Percentiles rank a stretch among this genome's conserved stretches.
phyloP scores from a whole-genome alignment of 2,329 filamentous ascomycete genomes.

The Penicillium paneum region DNA sequence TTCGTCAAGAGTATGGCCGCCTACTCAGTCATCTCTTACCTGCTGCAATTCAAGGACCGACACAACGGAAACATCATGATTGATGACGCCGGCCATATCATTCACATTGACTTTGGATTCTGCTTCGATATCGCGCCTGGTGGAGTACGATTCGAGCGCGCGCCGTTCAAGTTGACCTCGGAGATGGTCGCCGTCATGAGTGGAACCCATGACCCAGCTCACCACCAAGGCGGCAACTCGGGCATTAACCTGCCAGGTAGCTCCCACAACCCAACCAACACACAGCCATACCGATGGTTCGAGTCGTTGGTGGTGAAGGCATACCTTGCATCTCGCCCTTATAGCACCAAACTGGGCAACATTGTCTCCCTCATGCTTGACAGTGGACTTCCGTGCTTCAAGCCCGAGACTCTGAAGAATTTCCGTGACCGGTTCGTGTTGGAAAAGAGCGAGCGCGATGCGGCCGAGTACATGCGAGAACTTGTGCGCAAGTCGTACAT shows the following conservation, averaged over 20 bases:
- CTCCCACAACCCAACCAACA: constrained; percentile 55
- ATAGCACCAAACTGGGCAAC: constrained; percentile 83
- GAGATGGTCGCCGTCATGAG: constrained; percentile 99
- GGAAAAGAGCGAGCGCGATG: constrained; percentile 86
- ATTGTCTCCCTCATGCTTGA: constrained; percentile 95
- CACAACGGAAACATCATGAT: constrained; percentile 99
- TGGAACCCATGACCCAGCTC: constrained; percentile 52
- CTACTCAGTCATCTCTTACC: constrained; percentile 93
- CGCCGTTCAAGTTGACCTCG: constrained; percentile 93
- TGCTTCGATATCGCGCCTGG: constrained; percentile 98
- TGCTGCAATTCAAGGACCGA: constrained; percentile 97
- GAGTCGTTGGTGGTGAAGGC: constrained; percentile 95
- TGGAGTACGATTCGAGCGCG: constrained; percentile 94
- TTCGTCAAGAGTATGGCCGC: constrained; percentile 99
- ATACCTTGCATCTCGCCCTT: constrained; percentile 81
- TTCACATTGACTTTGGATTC: constrained; percentile 99
- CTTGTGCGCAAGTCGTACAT: constrained; percentile 85
- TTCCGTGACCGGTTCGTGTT: constrained; percentile 91
- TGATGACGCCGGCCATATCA: constrained; percentile 91
- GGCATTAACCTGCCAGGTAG: constrained; percentile 31
- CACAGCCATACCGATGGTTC: constrained; percentile 91
- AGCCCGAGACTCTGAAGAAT: constrained; percentile 88
- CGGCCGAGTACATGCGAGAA: constrained; percentile 88
- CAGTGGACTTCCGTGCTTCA: constrained; percentile 94
- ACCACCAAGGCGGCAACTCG: constrained; percentile 26